Conservation (phyloP, 23 red algal genomes). For the Chondrus crispus region DNA sequence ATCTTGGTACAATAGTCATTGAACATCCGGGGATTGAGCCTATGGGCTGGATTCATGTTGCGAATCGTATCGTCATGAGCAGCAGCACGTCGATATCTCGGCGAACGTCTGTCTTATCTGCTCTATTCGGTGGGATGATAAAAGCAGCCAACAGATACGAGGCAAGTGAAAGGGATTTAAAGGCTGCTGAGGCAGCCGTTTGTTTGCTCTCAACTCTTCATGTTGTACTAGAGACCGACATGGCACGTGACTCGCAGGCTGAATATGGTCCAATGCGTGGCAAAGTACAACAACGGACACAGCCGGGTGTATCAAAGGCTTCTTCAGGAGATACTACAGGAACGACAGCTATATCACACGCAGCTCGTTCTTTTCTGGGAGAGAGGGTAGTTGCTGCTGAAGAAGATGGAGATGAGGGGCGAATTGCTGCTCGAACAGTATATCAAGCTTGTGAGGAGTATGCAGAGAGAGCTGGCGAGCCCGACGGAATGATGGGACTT, state of each 20-base stretch:
- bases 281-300: neutral
- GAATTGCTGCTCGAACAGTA: constrained; percentile 53
- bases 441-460: constrained; percentile 68
- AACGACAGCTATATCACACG: constrained; percentile 14
- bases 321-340: neutral
- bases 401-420: constrained; percentile 62
- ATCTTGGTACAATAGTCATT: constrained; percentile 47
- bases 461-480: constrained; percentile 46
- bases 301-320: neutral
- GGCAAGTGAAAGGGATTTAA: constrained; percentile 29
- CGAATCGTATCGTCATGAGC: constrained; percentile 50
- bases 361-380: constrained; percentile 54
- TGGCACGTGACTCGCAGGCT: neutral
- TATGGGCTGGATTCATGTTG: constrained; percentile 45
- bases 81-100: constrained; percentile 19
- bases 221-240: constrained; percentile 21
- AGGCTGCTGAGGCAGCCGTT: constrained; percentile 18
- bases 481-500: constrained; percentile 45
- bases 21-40: constrained; percentile 56
- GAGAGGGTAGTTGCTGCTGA: constrained; percentile 58
- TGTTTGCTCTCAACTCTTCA: constrained; percentile 45
- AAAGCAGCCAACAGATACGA: constrained; percentile 44
- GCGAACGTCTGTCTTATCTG: constrained; percentile 40
- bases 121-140: constrained; percentile 60
- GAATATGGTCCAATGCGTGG: neutral